These are phyloP conservation scores for Anthoceros angustus DNA, from an alignment of 225 moss, liverwort and hornwort genomes.

Conservation along the genomic window DNA sequence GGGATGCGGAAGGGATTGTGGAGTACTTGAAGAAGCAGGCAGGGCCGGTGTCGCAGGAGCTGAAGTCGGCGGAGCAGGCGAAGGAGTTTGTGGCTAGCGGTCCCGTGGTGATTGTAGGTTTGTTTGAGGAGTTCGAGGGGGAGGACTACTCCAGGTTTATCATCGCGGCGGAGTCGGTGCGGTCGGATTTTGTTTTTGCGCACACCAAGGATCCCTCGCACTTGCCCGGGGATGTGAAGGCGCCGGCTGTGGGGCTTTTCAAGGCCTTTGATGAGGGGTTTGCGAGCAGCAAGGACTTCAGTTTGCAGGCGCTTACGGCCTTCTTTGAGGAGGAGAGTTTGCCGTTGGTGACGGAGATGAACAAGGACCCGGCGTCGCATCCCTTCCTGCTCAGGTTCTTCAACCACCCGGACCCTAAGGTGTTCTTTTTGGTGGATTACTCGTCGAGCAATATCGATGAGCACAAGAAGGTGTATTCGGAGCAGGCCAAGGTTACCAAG, in stretches of 20 bases:
- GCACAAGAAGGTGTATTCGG: conserved; percentile 27
- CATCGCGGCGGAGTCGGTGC: conserved; percentile 51
- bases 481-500: conserved; percentile 46
- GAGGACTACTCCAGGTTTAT: conserved; percentile 55
- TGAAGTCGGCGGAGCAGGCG: conserved; percentile 44
- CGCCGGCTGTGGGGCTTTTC: conserved; percentile 61
- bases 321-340: conserved; percentile 55
- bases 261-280: conserved; percentile 85
- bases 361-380: conserved; percentile 59
- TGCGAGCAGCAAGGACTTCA: conserved; percentile 56
- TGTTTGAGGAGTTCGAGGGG: conserved; percentile 51
- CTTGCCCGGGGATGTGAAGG: conserved; percentile 37
- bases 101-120: conserved; percentile 26
- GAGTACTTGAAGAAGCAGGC: conserved; percentile 51
- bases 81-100: conserved; percentile 17
- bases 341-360: conserved; percentile 72
- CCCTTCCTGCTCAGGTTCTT: conserved; percentile 69
- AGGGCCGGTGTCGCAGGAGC: conserved; percentile 55
- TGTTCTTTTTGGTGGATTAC: conserved; percentile 57
- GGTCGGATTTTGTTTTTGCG: conserved; percentile 44
- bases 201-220: conserved; percentile 47
- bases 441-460: conserved; percentile 30
- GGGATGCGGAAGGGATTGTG: conserved; percentile 61
- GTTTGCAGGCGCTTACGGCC: conserved; percentile 36
- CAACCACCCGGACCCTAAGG: conserved; percentile 60